Base-by-base conservation (phyloP, 208 protist species). In the Vickermania spadyakhi region DNA sequence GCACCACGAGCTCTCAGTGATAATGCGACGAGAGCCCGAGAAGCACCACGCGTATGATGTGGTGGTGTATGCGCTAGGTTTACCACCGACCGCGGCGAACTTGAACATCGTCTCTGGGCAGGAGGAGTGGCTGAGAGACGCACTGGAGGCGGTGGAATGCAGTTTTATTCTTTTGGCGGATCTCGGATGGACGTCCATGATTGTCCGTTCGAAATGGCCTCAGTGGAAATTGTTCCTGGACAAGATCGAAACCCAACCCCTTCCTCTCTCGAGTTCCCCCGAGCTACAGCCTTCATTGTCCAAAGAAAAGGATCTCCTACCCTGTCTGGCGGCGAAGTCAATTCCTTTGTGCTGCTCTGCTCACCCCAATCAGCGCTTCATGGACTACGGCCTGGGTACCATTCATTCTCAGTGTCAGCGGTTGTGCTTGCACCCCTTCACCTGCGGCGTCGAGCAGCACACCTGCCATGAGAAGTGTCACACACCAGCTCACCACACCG, bases 141-240 rank as follows among this genome's bases (percentile, higher is more conserved):
- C 81, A 2, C 74, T 91, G 61, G 66, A 56, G 3, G 72, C 81
- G 22, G 74, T 82, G 3, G 56, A 45, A 31, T 60, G 73, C 31
- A 78, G 70, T 3, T 91, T 91, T 68, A 67, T 91, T 54, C 68
- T 94, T 21, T 81, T 72, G 58, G 79, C 70, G 13, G 84, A 94
- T 60, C 82, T 72, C 2, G 84, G 78, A 18, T 94, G 84, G 84
- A 75, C 70, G 50, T 68, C 82, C 3, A 72, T 79, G 1, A 62
- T 70, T 31, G 30, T 91, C 18, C 68, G 63, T 13, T 53, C 74
- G 22, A 62, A 72, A 42, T 94, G 88, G 84, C 70, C 84, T 41
- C 66, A 84, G 66, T 90, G 83, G 79, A 59, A 52, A 56, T 64
- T 60, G 25, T 83, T 94, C 60, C 56, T 90, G 55, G 66, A 67